Conservation (phyloP, 2,329 filamentous ascomycete genomes). For the Penicillium verrucosum region DNA sequence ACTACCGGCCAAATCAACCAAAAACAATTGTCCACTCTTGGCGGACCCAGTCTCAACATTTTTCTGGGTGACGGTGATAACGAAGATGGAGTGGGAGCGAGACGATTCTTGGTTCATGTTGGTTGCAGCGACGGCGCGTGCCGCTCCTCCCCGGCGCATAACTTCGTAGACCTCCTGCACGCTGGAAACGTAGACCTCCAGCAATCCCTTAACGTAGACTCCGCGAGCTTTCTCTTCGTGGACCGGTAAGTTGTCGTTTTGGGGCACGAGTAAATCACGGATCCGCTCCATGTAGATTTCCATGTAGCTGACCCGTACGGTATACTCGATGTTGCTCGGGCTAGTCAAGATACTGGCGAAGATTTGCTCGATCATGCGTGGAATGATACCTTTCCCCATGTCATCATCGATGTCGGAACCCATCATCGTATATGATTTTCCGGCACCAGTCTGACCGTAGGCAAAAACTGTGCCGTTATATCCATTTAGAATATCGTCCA, state of each 20-base stretch:
- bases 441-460: slow-evolving; percentile 95
- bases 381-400: slow-evolving; percentile 86
- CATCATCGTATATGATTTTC: slow-evolving; percentile 99
- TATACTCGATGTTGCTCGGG: slow-evolving; percentile 93
- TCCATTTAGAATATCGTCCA: slow-evolving; percentile 96
- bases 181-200: slow-evolving; percentile 93
- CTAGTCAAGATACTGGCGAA: slow-evolving; percentile 92
- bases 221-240: slow-evolving; percentile 96
- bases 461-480: slow-evolving; percentile 99
- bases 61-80: slow-evolving; percentile 95
- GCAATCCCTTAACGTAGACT: slow-evolving; percentile 91
- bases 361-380: slow-evolving; percentile 95
- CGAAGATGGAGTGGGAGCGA: slow-evolving; percentile 96
- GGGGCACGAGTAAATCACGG: slow-evolving; percentile 83
- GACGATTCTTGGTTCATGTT: slow-evolving; percentile 99
- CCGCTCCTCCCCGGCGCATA: slow-evolving; percentile 85
- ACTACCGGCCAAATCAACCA: slow-evolving; percentile 96
- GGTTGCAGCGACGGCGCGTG: slow-evolving; percentile 88
- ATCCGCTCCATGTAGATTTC: slow-evolving; percentile 99
- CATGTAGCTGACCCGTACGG: slow-evolving; percentile 98
- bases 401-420: slow-evolving; percentile 90
- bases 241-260: slow-evolving; percentile 95
- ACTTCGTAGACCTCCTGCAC: slow-evolving; percentile 96
- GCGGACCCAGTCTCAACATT: slow-evolving; percentile 94
- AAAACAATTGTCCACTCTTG: slow-evolving; percentile 93